phyloP scores from a whole-genome alignment of 176 grass and related monocot genomes.

The Avena atlantica region DNA sequence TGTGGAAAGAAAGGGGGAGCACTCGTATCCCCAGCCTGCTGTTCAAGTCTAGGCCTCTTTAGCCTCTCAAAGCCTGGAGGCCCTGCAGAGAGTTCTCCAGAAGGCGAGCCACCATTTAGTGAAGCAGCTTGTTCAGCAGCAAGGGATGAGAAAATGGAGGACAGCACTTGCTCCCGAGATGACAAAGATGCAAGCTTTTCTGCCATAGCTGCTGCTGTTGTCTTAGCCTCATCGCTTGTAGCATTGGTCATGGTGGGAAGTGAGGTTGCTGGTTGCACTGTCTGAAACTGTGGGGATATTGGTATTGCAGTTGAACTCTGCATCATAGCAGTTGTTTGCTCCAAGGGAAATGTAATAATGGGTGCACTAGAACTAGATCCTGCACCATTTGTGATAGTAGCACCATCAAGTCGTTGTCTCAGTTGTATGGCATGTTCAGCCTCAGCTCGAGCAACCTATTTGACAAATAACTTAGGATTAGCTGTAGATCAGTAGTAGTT shows the following conservation, averaged over 20 bases:
- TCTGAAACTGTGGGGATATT: constrained; percentile 46
- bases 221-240: constrained; percentile 68
- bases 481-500: not conserved
- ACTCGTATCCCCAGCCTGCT: constrained; percentile 46
- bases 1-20: constrained; percentile 58
- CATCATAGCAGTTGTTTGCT: constrained; percentile 36
- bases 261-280: constrained; percentile 51
- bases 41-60: constrained; percentile 83
- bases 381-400: constrained; percentile 11
- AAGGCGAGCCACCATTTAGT: constrained; percentile 39
- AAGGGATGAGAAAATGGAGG: constrained; percentile 74
- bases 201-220: constrained; percentile 88
- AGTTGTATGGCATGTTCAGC: constrained; percentile 48
- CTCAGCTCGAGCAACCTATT: constrained; percentile 64
- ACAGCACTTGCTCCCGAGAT: constrained; percentile 68
- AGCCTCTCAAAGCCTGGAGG: constrained; percentile 64
- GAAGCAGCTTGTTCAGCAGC: constrained; percentile 79
- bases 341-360: constrained; percentile 46
- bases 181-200: constrained; percentile 88
- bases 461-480: constrained; percentile 28
- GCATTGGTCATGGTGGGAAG: constrained; percentile 40
- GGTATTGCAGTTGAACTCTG: constrained; percentile 30
- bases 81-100: constrained; percentile 47
- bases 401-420: constrained; percentile 43
- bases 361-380: constrained; percentile 37